phyloP scores from a whole-genome alignment of 2,329 filamentous ascomycete species.

The Penicillium sp. region DNA sequence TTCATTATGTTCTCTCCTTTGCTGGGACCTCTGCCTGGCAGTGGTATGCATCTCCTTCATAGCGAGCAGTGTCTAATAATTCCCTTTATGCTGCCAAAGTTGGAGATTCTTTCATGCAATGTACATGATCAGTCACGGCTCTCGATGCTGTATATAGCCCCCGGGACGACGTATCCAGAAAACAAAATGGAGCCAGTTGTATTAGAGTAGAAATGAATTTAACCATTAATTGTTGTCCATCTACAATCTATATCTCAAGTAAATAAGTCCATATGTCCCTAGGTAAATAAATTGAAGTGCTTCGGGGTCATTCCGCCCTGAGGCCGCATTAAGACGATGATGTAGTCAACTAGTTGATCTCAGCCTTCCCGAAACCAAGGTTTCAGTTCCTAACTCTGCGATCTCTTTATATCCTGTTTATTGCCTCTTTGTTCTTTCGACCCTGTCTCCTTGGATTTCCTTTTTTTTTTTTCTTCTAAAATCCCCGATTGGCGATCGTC shows the following conservation, averaged over 20 bases:
- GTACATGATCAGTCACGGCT: conserved; percentile 32
- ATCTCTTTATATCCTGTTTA: background rate
- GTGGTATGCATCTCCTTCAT: conserved; percentile 2
- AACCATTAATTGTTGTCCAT: background rate
- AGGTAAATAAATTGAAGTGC: background rate
- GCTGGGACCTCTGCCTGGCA: background rate
- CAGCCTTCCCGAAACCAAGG: conserved; percentile 8
- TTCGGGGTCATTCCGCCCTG: conserved; percentile 9
- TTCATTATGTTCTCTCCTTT: conserved; percentile 1
- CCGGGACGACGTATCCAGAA: conserved; percentile 25
- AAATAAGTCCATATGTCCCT: no score
- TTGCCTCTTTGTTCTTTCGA: background rate
- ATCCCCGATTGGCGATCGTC: background rate
- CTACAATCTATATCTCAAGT: background rate
- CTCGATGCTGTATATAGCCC: conserved; percentile 34
- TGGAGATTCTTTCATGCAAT: conserved; percentile 27
- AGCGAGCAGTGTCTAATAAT: conserved; percentile 19
- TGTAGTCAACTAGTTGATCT: conserved; percentile 9
- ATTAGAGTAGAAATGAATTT: conserved; percentile 2
- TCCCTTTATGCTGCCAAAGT: conserved; percentile 9
- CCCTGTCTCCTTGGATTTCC: background rate
- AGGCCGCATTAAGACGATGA: conserved; percentile 19
- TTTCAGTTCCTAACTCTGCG: conserved; percentile 1
- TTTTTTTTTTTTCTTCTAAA: background rate
- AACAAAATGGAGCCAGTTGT: conserved; percentile 19